Conservation (phyloP, 2,329 filamentous ascomycete species). For the Penicillium sp. region DNA sequence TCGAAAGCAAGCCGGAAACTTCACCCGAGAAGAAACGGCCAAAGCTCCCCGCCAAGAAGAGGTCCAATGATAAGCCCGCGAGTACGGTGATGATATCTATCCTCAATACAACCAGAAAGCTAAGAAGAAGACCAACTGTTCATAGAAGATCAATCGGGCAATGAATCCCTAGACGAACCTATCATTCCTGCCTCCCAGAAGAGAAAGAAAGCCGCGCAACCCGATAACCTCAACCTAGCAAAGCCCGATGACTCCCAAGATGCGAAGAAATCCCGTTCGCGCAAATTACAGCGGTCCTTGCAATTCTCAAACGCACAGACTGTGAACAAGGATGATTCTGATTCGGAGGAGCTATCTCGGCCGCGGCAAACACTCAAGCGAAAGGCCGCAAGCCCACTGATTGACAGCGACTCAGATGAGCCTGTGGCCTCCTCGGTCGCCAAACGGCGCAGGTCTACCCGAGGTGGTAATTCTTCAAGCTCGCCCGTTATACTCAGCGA, state of each 20-base stretch:
- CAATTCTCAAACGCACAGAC: background rate
- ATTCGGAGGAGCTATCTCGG: slow-evolving; percentile 15
- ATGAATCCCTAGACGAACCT: slow-evolving; percentile 15
- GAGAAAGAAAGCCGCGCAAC: slow-evolving; percentile 4
- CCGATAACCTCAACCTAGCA: background rate
- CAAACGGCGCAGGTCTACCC: slow-evolving; percentile 18
- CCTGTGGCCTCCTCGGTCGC: slow-evolving; percentile 22
- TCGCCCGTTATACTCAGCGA: background rate
- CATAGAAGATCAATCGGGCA: background rate
- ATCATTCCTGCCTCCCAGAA: slow-evolving; percentile 6
- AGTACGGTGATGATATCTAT: background rate
- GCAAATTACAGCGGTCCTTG: background rate
- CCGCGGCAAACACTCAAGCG: slow-evolving; percentile 30
- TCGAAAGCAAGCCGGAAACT: slow-evolving; percentile 1
- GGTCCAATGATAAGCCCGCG: background rate
- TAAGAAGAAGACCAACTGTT: slow-evolving; percentile 4
- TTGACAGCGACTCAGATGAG: slow-evolving; percentile 28
- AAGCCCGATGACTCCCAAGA: background rate
- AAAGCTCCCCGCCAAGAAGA: background rate
- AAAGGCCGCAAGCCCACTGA: slow-evolving; percentile 22
- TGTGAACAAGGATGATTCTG: background rate
- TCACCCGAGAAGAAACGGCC: background rate
- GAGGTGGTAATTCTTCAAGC: background rate
- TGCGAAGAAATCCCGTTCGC: background rate
- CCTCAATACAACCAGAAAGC: background rate